These are phyloP conservation scores for Xylaria acuta DNA, from an alignment of 495 filamentous ascomycete species.

Conservation along the genomic window DNA sequence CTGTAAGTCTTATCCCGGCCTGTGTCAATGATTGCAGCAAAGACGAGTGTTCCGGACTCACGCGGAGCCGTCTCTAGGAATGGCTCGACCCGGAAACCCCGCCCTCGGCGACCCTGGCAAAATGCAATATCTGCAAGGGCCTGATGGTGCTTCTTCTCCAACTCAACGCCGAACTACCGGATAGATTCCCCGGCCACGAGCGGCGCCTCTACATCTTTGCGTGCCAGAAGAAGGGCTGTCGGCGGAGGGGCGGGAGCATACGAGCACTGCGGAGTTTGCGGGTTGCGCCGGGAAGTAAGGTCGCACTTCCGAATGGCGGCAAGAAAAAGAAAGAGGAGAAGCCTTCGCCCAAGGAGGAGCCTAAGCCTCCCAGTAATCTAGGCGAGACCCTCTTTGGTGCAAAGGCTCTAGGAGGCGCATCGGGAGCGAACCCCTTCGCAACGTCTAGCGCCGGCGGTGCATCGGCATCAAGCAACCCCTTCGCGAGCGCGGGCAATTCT, in stretches of 20 bases:
- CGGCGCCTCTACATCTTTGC: constrained; percentile 83
- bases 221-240: constrained; percentile 80
- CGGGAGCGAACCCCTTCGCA: constrained; percentile 55
- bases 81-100: constrained; percentile 75
- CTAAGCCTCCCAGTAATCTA: constrained; percentile 48
- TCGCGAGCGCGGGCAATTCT: constrained; percentile 37
- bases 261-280: constrained; percentile 71
- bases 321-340: constrained; percentile 47
- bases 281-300: constrained; percentile 41
- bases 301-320: constrained; percentile 34
- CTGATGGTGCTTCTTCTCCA: constrained; percentile 86
- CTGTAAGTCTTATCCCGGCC: constrained; percentile 63
- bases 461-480: constrained; percentile 37
- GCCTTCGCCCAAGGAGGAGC: constrained; percentile 43
- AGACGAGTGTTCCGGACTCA: not conserved
- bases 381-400: constrained; percentile 65
- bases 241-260: constrained; percentile 81
- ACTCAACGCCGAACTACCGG: constrained; percentile 88
- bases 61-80: constrained; percentile 56
- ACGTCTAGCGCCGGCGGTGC: constrained; percentile 18
- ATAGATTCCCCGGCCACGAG: constrained; percentile 84
- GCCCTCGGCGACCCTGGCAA: constrained; percentile 79
- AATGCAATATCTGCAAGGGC: constrained; percentile 87
- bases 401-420: constrained; percentile 40
- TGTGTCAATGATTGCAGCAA: not conserved